These are phyloP conservation scores for Evansstolkia leycettana DNA, from an alignment of 495 filamentous ascomycete genomes.

Conservation along the genomic window DNA sequence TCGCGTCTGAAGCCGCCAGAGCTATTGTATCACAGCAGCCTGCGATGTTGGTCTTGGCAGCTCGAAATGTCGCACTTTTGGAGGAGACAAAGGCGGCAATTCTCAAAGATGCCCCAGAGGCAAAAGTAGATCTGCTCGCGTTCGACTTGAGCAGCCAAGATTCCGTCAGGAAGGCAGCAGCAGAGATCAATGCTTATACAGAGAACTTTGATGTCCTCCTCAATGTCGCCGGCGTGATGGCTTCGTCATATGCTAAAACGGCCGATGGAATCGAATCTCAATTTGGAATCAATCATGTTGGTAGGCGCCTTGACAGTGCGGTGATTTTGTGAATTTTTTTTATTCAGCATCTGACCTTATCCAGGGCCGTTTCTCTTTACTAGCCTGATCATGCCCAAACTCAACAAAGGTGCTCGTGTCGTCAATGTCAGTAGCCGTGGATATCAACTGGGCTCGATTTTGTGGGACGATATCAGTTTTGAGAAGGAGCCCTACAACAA, in stretches of 20 bases:
- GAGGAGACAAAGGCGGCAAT: constrained; percentile 2
- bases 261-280: neutral
- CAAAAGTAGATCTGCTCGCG: constrained; percentile 16
- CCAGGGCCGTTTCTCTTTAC: neutral
- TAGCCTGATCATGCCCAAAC: neutral
- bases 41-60: constrained; percentile 16
- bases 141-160: constrained; percentile 25
- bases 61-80: constrained; percentile 8
- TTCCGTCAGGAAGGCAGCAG: constrained; percentile 31
- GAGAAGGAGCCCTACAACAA: neutral
- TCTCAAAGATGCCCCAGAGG: neutral
- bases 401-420: neutral
- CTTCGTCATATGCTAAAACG: neutral
- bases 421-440: neutral
- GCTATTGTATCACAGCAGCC: constrained; percentile 9
- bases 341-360: too few relatives aligned
- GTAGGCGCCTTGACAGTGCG: too few relatives aligned
- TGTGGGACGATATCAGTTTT: neutral
- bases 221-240: neutral
- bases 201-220: neutral
- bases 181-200: constrained; percentile 26
- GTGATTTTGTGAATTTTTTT: too few relatives aligned
- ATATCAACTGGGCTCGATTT: neutral
- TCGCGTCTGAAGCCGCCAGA: constrained; percentile 12
- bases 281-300: neutral